Evolutionary conservation across 257 asterid species (phyloP), one percentile per base, ranked within the genome.

Genomic region (Ilex asprella): DNA sequence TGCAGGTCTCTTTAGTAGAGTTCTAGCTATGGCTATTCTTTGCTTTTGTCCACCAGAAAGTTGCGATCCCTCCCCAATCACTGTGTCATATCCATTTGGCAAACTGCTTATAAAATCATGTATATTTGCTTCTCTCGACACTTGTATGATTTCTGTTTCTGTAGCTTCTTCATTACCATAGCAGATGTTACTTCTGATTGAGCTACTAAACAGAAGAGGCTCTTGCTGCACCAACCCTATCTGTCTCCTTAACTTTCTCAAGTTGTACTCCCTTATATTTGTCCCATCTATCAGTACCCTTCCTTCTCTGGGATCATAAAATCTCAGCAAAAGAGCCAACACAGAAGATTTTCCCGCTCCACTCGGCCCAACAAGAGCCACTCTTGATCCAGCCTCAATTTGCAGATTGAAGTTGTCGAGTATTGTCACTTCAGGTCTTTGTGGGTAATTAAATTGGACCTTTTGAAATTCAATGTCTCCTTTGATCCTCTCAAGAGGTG

Each of bases 31-130:
- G 50, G 87, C 95, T 79, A 84, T 71, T 67, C 89, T 66, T 67
- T 89, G 97, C 71, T 89, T 86, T 55, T 84, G 95, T 62, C 95
- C 95, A 58, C 95, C 94, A 12, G 97, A 86, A 70, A 84, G 95
- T 62, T 81, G 97, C 67, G 86, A 78, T 70, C 95, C 95, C 63
- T 86, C 95, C 72, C 97, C 94, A 2, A 81, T 91, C 44, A 74
- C 53, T 2, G 94, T 84, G 54, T 79, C 71, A 30, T 84, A 89
- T 65, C 91, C 96, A 39, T 78, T 59, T 2, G 86, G 91, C 65
- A 89, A 76, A 60, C 64, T 84, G 80, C 97, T 81, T 66, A 82
- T 72, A 56, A 86, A 82, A 15, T 83, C 82, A 63, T 84, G 88
- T 56, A 83, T 75, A 78, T 84, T 82, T 73, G 91, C 97, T 54